Evolutionary conservation across 305 asterid species (phyloP), one percentile per base, ranked within the genome.

Genomic region (Plantago coronopus): DNA sequence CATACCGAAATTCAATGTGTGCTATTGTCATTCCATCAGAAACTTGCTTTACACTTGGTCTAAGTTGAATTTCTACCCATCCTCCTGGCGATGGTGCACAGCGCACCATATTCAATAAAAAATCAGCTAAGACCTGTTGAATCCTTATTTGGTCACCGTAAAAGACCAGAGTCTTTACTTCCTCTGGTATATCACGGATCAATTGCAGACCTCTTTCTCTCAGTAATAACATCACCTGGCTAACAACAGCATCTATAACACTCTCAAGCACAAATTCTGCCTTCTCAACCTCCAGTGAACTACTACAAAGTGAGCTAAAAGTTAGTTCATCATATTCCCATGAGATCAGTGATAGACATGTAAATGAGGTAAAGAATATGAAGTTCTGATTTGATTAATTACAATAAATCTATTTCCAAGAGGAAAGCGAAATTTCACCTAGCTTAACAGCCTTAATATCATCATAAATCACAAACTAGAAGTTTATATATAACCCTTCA

Each of bases 61-160:
- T 78, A 63, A 86, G 83, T 66, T 83, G 91, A 72, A 87, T 78
- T 77, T 87, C 93, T 23, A 90, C 85, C 97, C 97, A 90, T 54
- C 97, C 95, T 8, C 74, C 82, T 1, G 95, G 85, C 46, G 94
- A 74, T 17, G 84, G 89, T 47, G 96, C 84, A 61, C 78, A 76
- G 16, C 63, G 77, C 22, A 76, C 86, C 89, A 88, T 78, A 61
- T 78, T 88, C 62, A 74, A 61, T 65, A 88, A 71, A 74, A 88
- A 83, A 69, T 83, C 91, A 15, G 96, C 79, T 66, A 83, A 72
- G 64, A 83, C 80, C 74, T 85, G 94, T 73, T 88, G 95, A 74
- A 85, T 76, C 74, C 95, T 81, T 45, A 72, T 74, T 77, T 78
- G 87, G 78, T 88, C 96, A 47, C 96, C 95, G 53, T 70, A 76